A percentile compares a stretch with the other conserved stretches of the same genome.
Conservation (phyloP, 2,329 filamentous ascomycete genomes). For the Rhynchosporium graminicola region DNA sequence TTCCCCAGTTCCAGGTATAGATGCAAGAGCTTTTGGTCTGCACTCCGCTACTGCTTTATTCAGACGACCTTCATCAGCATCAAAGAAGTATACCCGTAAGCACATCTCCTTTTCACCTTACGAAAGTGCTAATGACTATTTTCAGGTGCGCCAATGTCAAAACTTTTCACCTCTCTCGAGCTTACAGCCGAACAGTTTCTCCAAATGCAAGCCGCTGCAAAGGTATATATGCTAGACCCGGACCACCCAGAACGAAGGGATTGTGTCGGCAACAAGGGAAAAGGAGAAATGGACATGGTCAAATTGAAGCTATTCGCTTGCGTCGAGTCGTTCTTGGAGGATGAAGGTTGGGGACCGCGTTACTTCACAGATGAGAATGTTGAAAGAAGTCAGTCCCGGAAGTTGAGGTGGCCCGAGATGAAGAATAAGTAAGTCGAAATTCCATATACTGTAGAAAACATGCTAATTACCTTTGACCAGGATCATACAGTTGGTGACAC, state of each 20-base stretch:
- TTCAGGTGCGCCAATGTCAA: conserved; percentile 38
- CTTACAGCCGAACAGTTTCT: conserved; percentile 37
- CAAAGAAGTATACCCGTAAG: conserved; percentile 39
- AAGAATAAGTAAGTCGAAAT: conserved; percentile 35
- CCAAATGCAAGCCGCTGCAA: conserved; percentile 39
- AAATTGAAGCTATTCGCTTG: conserved; percentile 38
- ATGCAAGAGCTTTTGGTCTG: conserved; percentile 36
- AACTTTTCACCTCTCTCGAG: conserved; percentile 36
- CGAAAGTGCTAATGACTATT: conserved; percentile 12
- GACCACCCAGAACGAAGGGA: conserved; percentile 37
- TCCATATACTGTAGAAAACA: conserved; percentile 1
- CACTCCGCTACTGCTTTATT: conserved; percentile 38
- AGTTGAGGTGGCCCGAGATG: conserved; percentile 37
- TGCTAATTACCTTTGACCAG: conserved; percentile 28
- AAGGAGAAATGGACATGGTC: conserved; percentile 34
- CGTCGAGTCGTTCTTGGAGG: conserved; percentile 36
- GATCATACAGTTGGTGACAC: conserved; percentile 36
- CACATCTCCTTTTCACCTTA: neutral
- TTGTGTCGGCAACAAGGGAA: conserved; percentile 34
- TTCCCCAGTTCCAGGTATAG: conserved; percentile 22
- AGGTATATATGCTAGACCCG: conserved; percentile 39
- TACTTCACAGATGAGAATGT: conserved; percentile 31
- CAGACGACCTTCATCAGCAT: conserved; percentile 33
- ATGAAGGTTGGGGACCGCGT: conserved; percentile 39
- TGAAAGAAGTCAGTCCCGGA: conserved; percentile 26